Conservation (phyloP, 2,329 filamentous ascomycete genomes). For the Microsporum audouinii region DNA sequence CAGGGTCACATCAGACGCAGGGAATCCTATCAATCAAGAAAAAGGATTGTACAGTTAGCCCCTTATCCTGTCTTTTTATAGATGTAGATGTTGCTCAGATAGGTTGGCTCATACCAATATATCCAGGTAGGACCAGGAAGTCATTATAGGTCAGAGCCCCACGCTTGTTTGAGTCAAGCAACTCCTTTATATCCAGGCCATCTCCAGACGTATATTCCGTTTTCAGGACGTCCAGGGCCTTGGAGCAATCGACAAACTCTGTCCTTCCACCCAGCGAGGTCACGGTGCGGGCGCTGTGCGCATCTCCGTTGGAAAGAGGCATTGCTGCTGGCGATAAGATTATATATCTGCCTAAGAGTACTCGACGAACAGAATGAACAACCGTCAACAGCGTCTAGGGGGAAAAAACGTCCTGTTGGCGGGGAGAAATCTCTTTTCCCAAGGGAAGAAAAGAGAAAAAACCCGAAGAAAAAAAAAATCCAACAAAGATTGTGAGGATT, state of each 20-base stretch:
- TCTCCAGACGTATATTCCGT: conserved; percentile 65
- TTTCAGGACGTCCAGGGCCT: conserved; percentile 68
- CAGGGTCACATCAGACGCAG: conserved; percentile 75
- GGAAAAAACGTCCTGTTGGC: conserved; percentile 41
- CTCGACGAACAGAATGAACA: conserved; percentile 1
- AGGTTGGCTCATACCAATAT: conserved; percentile 56
- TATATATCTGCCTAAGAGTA: conserved; percentile 16
- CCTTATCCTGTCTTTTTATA: neutral
- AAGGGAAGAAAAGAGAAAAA: conserved; percentile 39
- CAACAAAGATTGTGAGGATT: conserved; percentile 6
- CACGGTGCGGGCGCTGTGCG: conserved; percentile 39
- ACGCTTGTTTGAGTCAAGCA: conserved; percentile 83
- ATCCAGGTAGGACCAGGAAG: conserved; percentile 90
- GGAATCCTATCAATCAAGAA: conserved; percentile 51
- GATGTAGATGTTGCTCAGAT: neutral
- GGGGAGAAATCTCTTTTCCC: conserved; percentile 50
- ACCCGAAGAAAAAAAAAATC: conserved; percentile 16
- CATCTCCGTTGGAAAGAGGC: conserved; percentile 59
- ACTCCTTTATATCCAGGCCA: conserved; percentile 73
- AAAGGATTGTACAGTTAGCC: neutral
- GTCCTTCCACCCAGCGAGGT: conserved; percentile 35
- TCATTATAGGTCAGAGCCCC: conserved; percentile 98
- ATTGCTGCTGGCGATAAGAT: conserved; percentile 40
- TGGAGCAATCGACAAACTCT: conserved; percentile 59
- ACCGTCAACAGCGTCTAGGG: conserved; percentile 33